Evolutionary conservation across 768 basidiomycete genomes (phyloP), one percentile per base, ranked within the genome.

Genomic region (Tephrocybe rancida): DNA sequence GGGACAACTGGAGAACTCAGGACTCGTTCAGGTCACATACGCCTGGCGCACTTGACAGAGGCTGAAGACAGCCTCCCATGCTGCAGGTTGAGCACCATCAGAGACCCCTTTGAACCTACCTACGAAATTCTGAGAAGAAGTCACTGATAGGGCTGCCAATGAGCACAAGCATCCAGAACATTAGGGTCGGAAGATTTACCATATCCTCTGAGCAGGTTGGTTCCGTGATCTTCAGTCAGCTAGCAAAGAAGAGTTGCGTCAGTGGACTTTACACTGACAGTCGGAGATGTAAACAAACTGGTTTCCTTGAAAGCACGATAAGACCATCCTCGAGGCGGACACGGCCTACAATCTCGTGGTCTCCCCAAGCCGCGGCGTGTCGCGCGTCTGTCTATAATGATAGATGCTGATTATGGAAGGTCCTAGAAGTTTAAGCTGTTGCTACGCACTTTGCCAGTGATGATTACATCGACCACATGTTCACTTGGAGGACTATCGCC

Each of bases 261-360:
- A 48, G 19, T 26, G 10, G 35, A 45, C 32, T 11, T 34, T 9
- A 7, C 32, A 46, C 29, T 22, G 18, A 26, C 9, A 13, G 18
- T n/a, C n/a, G 8, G 37, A 34, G 39, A 32, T 22, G 16, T 37
- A 10, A 25, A 68, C 79, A 53, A 50, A 82, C 82, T 49, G 84
- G 77, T 69, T 80, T 74, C 49, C 81, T 77, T 24, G 75, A 57
- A 29, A 88, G 65, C 3, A 80, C 75, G 25, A 86, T 69, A 34
- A 87, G 69, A 13, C 87, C 87, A 65, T 88, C 87, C 34, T 72
- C 71, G 7, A 81, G 67, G 26, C 87, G 72, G 13, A 88, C 70
- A 26, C 85, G 79, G 32, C 87, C 87, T 37, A 81, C 64, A 45
- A 87, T 71, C 44, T 68, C 74, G 51, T 78, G 81, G 3, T 71